Base-by-base conservation (phyloP, 257 asterid genomes). In the Nyctanthes arbortristis region DNA sequence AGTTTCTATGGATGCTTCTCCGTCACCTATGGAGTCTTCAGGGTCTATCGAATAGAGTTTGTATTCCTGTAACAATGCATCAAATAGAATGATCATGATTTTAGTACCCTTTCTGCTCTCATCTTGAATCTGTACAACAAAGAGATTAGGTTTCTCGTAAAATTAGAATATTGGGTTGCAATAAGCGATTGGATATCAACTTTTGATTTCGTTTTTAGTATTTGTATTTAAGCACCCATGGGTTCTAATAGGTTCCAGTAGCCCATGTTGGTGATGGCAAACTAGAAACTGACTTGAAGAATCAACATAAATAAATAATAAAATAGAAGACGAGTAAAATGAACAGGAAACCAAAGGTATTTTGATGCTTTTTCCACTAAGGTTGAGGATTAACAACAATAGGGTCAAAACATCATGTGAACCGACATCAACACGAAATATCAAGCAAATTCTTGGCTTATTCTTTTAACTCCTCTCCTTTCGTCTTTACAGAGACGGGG, bases 401-500 rank as follows among this genome's bases (percentile, higher is more conserved):
- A 70, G 57, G 73, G 79, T 43, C 39, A 75, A 86, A 71, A 86
- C 85, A 84, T 70, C 85, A 78, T 68, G 57, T 69, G 55, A 79
- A 81, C 78, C 87, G 81, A 80, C 77, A 79, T 68, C 87, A 83
- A 80, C 77, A 79, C 69, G 76, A 82, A 84, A 63, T 18, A 43
- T 66, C 71, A 64, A 66, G 57, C 75, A 68, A 67, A 71, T 76
- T 71, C 77, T 69, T 71, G 16, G 84, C 84, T 76, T 70, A 83
- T 84, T 78, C 72, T 61, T 63, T 75, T 27, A 52, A 60, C 33
- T 31, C 73, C 71, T 63, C 70, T 39, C 81, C 80, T 49, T 72
- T 49, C 82, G 45, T 77, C 73, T 84, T n/a, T 77, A 94, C 75
- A 81, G 89, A 59, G 96, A 54, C 63, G 97, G 97, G 64, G 95